These are phyloP conservation scores for Phytophthora cactorum DNA, from an alignment of 352 stramenopile species.

Conservation along the genomic window DNA sequence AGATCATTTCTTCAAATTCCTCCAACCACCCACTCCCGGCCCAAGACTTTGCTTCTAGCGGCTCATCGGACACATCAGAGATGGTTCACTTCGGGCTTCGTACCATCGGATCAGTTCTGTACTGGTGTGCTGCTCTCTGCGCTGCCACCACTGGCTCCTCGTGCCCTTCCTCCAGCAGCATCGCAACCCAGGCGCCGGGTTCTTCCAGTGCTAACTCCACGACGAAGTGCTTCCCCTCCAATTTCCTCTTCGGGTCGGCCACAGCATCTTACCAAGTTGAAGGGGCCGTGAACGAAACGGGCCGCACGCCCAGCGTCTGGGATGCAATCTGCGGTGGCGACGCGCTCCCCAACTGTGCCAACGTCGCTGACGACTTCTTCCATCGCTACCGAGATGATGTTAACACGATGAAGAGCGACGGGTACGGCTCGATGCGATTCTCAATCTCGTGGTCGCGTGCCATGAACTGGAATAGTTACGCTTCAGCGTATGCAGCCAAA, in stretches of 20 bases:
- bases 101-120: not conserved
- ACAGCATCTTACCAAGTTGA: slow-evolving; percentile 93
- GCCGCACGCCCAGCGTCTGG: slow-evolving; percentile 88
- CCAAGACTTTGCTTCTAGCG: not conserved
- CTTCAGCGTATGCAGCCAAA: slow-evolving; percentile 72
- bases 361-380: slow-evolving; percentile 93
- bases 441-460: slow-evolving; percentile 93
- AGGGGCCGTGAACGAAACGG: slow-evolving; percentile 78
- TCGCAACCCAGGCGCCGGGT: not conserved
- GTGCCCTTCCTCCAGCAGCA: not conserved
- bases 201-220: slow-evolving; percentile 16
- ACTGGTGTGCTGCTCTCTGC: slow-evolving; percentile 1
- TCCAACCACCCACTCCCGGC: not conserved
- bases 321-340: slow-evolving; percentile 79
- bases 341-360: slow-evolving; percentile 67
- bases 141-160: not conserved
- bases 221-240: slow-evolving; percentile 45
- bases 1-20: slow-evolving; percentile 13
- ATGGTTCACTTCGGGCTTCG: slow-evolving; percentile 14
- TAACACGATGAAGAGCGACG: slow-evolving; percentile 89
- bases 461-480: slow-evolving; percentile 75
- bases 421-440: slow-evolving; percentile 92
- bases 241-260: slow-evolving; percentile 83
- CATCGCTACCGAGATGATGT: slow-evolving; percentile 91
- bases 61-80: not conserved